Conservation (phyloP, 2,329 filamentous ascomycete species). For the Aureobasidium vineae region DNA sequence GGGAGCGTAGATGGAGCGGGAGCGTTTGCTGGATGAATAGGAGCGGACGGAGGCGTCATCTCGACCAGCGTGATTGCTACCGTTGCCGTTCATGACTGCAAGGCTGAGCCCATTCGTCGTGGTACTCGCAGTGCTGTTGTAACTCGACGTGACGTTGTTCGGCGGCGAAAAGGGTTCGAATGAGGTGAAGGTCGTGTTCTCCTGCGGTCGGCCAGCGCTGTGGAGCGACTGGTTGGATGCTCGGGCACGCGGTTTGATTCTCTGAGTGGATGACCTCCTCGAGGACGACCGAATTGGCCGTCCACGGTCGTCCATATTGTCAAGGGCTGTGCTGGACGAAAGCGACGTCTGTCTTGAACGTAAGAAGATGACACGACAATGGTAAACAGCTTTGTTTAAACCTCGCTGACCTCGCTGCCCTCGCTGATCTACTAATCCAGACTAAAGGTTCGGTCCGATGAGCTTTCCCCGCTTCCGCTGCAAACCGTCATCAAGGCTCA, state of each 20-base stretch:
- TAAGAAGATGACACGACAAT: neutral
- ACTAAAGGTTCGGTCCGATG: slow-evolving; percentile 23
- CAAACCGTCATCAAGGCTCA: slow-evolving; percentile 13
- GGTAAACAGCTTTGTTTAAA: slow-evolving; percentile 6
- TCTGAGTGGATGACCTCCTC: slow-evolving; percentile 28
- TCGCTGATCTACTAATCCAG: slow-evolving; percentile 4
- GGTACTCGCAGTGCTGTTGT: slow-evolving; percentile 16
- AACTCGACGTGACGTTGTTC: slow-evolving; percentile 17
- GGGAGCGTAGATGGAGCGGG: slow-evolving; percentile 29
- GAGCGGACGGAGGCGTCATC: slow-evolving; percentile 24
- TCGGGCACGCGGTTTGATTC: slow-evolving; percentile 24
- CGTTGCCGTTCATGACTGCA: slow-evolving; percentile 3
- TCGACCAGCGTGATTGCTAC: neutral
- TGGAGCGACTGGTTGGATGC: slow-evolving; percentile 28
- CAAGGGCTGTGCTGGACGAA: neutral
- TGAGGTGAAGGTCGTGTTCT: slow-evolving; percentile 29
- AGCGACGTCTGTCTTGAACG: neutral
- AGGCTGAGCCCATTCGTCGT: neutral
- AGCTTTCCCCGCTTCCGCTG: slow-evolving; percentile 25
- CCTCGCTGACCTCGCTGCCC: slow-evolving; percentile 8
- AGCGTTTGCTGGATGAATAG: slow-evolving; percentile 29
- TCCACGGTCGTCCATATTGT: slow-evolving; percentile 27
- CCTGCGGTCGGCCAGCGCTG: slow-evolving; percentile 25
- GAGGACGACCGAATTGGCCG: slow-evolving; percentile 26
- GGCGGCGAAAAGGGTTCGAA: slow-evolving; percentile 30